Percentiles rank a stretch among this genome's conserved stretches.
These are phyloP conservation scores for Phellopilus nigrolimitatus DNA, from an alignment of 1,284 basidiomycete species.

Conservation along the genomic window DNA sequence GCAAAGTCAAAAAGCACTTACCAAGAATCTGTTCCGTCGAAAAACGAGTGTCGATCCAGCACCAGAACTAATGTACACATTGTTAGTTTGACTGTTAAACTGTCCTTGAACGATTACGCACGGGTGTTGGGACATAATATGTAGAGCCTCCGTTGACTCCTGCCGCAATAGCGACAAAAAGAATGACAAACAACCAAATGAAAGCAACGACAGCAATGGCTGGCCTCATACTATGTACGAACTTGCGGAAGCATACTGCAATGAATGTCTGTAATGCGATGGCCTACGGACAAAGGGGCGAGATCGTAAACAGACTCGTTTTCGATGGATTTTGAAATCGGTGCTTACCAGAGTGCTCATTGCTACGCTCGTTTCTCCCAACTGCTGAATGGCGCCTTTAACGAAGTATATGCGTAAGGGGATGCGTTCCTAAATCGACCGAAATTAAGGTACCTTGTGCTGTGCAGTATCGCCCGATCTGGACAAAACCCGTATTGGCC, in stretches of 20 bases:
- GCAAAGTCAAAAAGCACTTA: too few species aligned
- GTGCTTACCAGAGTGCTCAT: slow-evolving; percentile 35
- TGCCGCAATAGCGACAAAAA: slow-evolving; percentile 33
- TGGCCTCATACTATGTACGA: slow-evolving; percentile 22
- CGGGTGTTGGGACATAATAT: slow-evolving; percentile 34
- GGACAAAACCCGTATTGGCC: slow-evolving; percentile 14
- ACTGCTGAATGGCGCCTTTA: slow-evolving; percentile 34
- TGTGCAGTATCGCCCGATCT: slow-evolving; percentile 17
- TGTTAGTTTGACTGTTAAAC: background rate
- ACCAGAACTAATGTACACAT: slow-evolving; percentile 33
- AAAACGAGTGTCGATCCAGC: slow-evolving; percentile 39
- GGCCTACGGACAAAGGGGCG: slow-evolving; percentile 22
- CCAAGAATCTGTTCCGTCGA: slow-evolving; percentile 31
- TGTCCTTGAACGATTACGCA: slow-evolving; percentile 24
- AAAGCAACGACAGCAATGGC: slow-evolving; percentile 28
- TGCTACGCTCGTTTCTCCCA: slow-evolving; percentile 38
- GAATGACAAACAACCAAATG: slow-evolving; percentile 34
- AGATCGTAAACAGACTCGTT: background rate
- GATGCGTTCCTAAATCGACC: background rate
- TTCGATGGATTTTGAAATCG: slow-evolving; percentile 9
- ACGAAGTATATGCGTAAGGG: background rate
- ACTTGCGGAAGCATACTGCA: slow-evolving; percentile 33
- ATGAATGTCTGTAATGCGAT: slow-evolving; percentile 36
- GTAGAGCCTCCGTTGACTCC: slow-evolving; percentile 23
- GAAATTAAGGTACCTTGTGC: slow-evolving; percentile 15